A percentile compares a stretch with the other conserved stretches of the same genome.
These are phyloP conservation scores for Lavandula angustifolia DNA, from an alignment of 257 asterid species.

Conservation along the genomic window DNA sequence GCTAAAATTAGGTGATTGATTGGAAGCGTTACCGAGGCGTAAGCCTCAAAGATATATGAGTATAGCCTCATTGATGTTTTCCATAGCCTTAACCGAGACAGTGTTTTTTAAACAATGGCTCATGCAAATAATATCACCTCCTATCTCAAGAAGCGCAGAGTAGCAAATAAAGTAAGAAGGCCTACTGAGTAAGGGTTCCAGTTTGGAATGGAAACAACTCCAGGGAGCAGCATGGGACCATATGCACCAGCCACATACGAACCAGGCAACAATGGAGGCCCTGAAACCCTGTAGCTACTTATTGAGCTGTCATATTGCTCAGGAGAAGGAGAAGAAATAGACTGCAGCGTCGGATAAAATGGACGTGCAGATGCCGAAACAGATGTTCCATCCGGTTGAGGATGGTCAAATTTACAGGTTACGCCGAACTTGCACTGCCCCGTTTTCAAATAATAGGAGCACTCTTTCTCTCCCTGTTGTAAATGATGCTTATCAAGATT, in stretches of 20 bases:
- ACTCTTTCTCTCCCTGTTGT: slow-evolving; percentile 77
- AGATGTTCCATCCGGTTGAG: slow-evolving; percentile 65
- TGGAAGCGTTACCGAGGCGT: too few species aligned
- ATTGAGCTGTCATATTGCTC: slow-evolving; percentile 51
- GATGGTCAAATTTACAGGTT: slow-evolving; percentile 91
- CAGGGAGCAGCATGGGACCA: slow-evolving; percentile 80
- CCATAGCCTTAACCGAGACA: too few species aligned
- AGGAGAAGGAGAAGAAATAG: slow-evolving; percentile 61
- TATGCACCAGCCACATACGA: slow-evolving; percentile 71
- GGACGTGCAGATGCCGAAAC: slow-evolving; percentile 78
- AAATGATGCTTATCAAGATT: slow-evolving; percentile 21
- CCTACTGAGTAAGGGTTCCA: slow-evolving; percentile 78
- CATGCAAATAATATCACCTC: too few species aligned
- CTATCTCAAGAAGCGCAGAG: background rate
- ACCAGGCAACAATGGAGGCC: slow-evolving; percentile 72
- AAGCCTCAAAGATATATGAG: too few species aligned
- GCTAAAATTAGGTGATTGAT: too few species aligned
- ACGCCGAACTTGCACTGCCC: slow-evolving; percentile 94
- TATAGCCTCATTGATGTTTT: too few species aligned
- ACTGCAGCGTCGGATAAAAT: slow-evolving; percentile 83
- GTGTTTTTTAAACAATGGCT: too few species aligned
- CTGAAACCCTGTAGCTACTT: slow-evolving; percentile 53
- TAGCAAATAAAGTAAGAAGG: slow-evolving; percentile 9
- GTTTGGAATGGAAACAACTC: slow-evolving; percentile 68
- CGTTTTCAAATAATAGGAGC: slow-evolving; percentile 96